Conservation (phyloP, 345 rosid species). For the Pelargonium nanum region DNA sequence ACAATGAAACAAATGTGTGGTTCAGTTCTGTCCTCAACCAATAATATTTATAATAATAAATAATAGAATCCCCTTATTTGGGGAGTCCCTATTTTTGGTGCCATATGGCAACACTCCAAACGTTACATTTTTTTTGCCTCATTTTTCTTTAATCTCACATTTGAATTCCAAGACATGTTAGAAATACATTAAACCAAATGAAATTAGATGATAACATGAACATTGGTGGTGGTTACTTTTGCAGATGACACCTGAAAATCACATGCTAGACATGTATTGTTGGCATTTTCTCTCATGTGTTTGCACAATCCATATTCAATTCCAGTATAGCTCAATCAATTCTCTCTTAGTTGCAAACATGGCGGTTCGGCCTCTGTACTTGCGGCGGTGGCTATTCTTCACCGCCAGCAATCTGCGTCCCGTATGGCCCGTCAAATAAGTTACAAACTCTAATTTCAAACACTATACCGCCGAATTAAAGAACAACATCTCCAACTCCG, state of each 20-base stretch:
- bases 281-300: too few relatives aligned
- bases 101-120: too few relatives aligned
- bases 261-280: too few relatives aligned
- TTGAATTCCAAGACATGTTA: too few relatives aligned
- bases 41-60: too few relatives aligned
- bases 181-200: too few relatives aligned
- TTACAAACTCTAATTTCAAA: slow-evolving; percentile 51
- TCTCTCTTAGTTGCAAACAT: too few relatives aligned
- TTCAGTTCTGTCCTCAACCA: background rate
- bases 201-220: too few relatives aligned
- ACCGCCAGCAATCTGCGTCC: slow-evolving; percentile 13
- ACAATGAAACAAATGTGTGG: background rate
- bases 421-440: slow-evolving; percentile 50
- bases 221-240: too few relatives aligned
- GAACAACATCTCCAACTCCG: slow-evolving; percentile 43
- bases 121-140: background rate
- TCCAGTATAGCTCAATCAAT: too few relatives aligned
- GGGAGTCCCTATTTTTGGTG: background rate
- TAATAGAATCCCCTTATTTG: background rate
- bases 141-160: background rate
- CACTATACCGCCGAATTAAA: slow-evolving; percentile 39
- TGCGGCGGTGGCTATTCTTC: slow-evolving; percentile 34
- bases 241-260: too few relatives aligned
- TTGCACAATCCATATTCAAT: background rate
- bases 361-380: background rate